Evolutionary conservation across 2,329 filamentous ascomycete genomes (phyloP).

Genomic region (Dactylellina haptotyla): DNA sequence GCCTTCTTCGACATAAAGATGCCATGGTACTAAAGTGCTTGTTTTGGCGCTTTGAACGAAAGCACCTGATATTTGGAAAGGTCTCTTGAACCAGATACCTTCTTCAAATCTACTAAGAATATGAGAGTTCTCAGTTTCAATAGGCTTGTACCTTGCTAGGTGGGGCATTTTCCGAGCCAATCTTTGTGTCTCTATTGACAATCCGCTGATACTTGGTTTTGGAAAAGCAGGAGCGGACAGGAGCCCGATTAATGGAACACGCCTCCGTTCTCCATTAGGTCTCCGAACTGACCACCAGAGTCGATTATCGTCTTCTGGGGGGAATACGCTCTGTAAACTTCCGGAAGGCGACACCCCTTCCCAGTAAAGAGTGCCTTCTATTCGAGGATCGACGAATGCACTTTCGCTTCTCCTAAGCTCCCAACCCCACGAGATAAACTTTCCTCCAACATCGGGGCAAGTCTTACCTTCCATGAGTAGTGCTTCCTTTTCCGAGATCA

Average conservation of each 20-base stretch:
- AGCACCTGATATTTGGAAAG: slow-evolving; percentile 14
- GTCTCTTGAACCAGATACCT: slow-evolving; percentile 8
- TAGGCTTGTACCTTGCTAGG: slow-evolving; percentile 20
- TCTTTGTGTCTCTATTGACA: slow-evolving; percentile 1
- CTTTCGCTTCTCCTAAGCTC: not conserved
- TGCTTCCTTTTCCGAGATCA: slow-evolving; percentile 1
- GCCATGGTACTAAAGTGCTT: slow-evolving; percentile 21
- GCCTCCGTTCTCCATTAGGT: not conserved
- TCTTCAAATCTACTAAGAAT: slow-evolving; percentile 3
- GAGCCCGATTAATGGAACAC: slow-evolving; percentile 14
- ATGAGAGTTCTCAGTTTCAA: slow-evolving; percentile 10
- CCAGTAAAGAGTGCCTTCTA: slow-evolving; percentile 17
- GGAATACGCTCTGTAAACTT: not conserved
- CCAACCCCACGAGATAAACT: slow-evolving; percentile 19
- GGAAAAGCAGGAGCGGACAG: not conserved
- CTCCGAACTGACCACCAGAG: slow-evolving; percentile 15
- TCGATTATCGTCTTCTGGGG: slow-evolving; percentile 19
- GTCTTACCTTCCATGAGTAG: not conserved
- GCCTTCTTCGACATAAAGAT: slow-evolving; percentile 7
- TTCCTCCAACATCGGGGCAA: slow-evolving; percentile 16
- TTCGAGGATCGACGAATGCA: slow-evolving; percentile 17
- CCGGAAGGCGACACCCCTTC: not conserved
- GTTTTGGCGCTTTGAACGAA: slow-evolving; percentile 22
- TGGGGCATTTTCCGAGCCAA: slow-evolving; percentile 17
- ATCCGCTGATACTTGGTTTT: not conserved